Conservation (phyloP, 768 basidiomycete species). For the Boletus tylopilopsis region DNA sequence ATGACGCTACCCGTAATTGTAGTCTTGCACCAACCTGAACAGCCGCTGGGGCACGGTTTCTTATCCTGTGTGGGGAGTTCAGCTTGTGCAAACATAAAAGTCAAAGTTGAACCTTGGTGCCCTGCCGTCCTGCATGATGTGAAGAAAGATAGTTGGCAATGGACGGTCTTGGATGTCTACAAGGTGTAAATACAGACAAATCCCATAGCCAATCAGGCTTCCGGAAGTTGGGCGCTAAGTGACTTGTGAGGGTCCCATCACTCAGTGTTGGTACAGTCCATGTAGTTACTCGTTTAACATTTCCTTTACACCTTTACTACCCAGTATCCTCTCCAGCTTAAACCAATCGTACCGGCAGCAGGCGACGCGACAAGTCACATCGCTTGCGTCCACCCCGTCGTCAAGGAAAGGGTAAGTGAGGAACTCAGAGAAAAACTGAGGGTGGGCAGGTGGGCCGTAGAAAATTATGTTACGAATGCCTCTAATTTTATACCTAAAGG, state of each 20-base stretch:
- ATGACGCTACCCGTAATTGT: neutral
- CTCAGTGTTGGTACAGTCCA: no score
- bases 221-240: neutral
- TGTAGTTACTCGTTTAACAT: conserved; percentile 9
- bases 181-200: conserved; percentile 11
- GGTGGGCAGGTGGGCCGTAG: conserved; percentile 88
- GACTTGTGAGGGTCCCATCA: no score
- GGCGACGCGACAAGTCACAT: conserved; percentile 76
- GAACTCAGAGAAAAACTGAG: conserved; percentile 89
- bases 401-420: conserved; percentile 89
- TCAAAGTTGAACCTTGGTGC: conserved; percentile 58
- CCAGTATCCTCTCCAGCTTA: conserved; percentile 72
- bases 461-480: conserved; percentile 92
- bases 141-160: neutral
- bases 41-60: conserved; percentile 94
- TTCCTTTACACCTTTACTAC: conserved; percentile 20
- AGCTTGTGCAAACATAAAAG: neutral
- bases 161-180: no score
- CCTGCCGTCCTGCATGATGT: conserved; percentile 71
- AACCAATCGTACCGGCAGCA: conserved; percentile 92
- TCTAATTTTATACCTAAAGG: conserved; percentile 83
- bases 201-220: neutral
- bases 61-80: conserved; percentile 55
- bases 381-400: conserved; percentile 78
- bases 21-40: conserved; percentile 60